These are phyloP conservation scores for Populus tomentosa DNA, from an alignment of 441 rosid genomes.

Conservation along the genomic window DNA sequence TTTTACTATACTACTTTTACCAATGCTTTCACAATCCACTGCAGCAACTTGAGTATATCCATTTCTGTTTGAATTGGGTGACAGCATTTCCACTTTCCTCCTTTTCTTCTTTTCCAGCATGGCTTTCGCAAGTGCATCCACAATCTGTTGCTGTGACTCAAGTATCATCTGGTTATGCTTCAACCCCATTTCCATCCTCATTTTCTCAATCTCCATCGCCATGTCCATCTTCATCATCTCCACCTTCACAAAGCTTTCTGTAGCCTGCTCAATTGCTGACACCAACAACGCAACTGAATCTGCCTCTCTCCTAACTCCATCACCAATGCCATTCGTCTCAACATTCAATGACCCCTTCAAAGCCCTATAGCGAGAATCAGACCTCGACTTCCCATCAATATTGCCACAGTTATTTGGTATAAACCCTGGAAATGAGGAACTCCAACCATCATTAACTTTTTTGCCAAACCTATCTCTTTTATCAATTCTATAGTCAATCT, in stretches of 20 bases:
- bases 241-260: conserved; percentile 53
- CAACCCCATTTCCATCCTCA: conserved; percentile 65
- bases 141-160: conserved; percentile 58
- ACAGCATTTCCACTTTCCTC: conserved; percentile 21
- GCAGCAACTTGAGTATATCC: conserved; percentile 13
- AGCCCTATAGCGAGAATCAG: conserved; percentile 8
- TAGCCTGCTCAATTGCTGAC: conserved; percentile 48
- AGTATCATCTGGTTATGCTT: conserved; percentile 73
- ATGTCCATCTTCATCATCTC: conserved; percentile 80
- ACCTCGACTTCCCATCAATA: conserved; percentile 23
- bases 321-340: conserved; percentile 21
- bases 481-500: conserved; percentile 26
- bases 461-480: conserved; percentile 29
- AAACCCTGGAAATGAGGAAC: conserved; percentile 15
- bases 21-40: conserved; percentile 12
- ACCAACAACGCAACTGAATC: conserved; percentile 54
- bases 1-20: not conserved
- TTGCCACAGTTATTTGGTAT: conserved; percentile 17
- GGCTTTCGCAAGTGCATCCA: conserved; percentile 42
- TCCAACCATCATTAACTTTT: conserved; percentile 13
- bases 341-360: conserved; percentile 25
- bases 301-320: conserved; percentile 25
- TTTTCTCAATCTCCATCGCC: conserved; percentile 69
- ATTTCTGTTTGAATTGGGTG: conserved; percentile 15
- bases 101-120: conserved; percentile 38